Conservation (phyloP, 192 early-diverging fungal genomes). For the Obelidium mucronatum region DNA sequence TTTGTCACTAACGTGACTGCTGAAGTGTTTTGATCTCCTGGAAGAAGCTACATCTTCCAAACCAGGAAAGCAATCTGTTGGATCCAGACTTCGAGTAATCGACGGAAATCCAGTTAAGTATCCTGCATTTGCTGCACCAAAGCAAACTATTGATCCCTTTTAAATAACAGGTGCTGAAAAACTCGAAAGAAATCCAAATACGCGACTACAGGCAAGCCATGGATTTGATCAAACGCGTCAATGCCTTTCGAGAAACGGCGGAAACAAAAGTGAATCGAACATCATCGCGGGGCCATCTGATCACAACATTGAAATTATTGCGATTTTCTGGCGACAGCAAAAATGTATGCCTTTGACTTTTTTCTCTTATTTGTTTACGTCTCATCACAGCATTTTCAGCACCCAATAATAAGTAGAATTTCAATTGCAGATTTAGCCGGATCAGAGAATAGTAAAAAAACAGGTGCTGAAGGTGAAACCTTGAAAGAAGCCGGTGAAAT, state of each 20-base stretch:
- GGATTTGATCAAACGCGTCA: slow-evolving; percentile 13
- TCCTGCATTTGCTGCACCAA: not conserved
- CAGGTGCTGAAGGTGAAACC: slow-evolving; percentile 6
- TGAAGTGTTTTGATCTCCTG: slow-evolving; percentile 23
- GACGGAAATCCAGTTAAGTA: not conserved
- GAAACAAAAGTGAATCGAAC: slow-evolving; percentile 33
- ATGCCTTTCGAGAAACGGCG: not conserved
- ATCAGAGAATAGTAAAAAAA: slow-evolving; percentile 27
- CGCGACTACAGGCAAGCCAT: not conserved
- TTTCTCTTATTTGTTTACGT: not conserved
- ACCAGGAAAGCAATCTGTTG: too few relatives aligned
- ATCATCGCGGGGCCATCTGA: slow-evolving; percentile 29
- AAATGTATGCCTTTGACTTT: not conserved
- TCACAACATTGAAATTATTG: slow-evolving; percentile 25
- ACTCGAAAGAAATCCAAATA: slow-evolving; percentile 7
- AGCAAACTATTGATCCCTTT: not conserved
- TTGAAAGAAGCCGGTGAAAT: slow-evolving; percentile 16
- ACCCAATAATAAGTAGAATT: slow-evolving; percentile 22
- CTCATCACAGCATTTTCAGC: not conserved
- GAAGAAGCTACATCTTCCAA: not conserved
- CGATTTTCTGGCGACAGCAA: not conserved
- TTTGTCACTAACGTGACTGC: not conserved
- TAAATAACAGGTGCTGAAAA: slow-evolving; percentile 19
- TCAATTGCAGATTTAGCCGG: slow-evolving; percentile 34
- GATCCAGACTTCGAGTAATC: slow-evolving; percentile 1